Evolutionary conservation across 208 protist species (phyloP).

Genomic region (Strigomonas culicis): DNA sequence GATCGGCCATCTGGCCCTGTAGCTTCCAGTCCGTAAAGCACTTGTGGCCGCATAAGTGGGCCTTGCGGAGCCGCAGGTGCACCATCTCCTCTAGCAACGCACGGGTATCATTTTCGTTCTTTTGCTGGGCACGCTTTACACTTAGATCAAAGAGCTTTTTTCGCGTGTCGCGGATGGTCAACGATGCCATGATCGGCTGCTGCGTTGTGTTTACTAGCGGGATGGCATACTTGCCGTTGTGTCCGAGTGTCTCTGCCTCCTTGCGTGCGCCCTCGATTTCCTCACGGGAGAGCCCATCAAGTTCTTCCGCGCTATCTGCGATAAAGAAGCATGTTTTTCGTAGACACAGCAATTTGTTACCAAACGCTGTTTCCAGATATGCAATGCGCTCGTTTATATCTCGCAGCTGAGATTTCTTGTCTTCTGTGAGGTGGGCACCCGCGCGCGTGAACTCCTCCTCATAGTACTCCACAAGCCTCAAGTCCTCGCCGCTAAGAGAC

Average conservation of each 20-base stretch:
- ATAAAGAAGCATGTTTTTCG: slow-evolving; percentile 27
- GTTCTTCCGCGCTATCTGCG: slow-evolving; percentile 29
- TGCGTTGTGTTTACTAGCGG: slow-evolving; percentile 48
- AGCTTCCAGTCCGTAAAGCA: slow-evolving; percentile 49
- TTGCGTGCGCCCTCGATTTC: slow-evolving; percentile 25
- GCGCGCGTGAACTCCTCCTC: slow-evolving; percentile 31
- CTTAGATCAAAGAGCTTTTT: slow-evolving; percentile 39
- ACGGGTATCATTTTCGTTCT: slow-evolving; percentile 30
- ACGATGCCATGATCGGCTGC: slow-evolving; percentile 35
- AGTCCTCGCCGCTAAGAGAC: slow-evolving; percentile 30
- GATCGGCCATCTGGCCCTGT: slow-evolving; percentile 46
- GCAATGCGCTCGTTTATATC: slow-evolving; percentile 39
- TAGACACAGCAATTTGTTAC: slow-evolving; percentile 29
- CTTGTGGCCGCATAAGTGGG: slow-evolving; percentile 34
- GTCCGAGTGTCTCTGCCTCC: slow-evolving; percentile 26
- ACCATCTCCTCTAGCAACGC: slow-evolving; percentile 25
- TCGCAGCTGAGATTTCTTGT: slow-evolving; percentile 34
- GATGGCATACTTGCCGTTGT: slow-evolving; percentile 42
- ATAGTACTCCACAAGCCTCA: slow-evolving; percentile 28
- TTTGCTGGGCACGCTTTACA: slow-evolving; percentile 18
- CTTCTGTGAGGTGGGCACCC: slow-evolving; percentile 26
- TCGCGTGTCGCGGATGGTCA: slow-evolving; percentile 36
- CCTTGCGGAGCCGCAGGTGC: slow-evolving; percentile 38
- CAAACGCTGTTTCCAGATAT: slow-evolving; percentile 28
- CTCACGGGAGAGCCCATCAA: slow-evolving; percentile 37